These are phyloP conservation scores for Pelargonium exstipulatum DNA, from an alignment of 441 rosid genomes.

Conservation along the genomic window DNA sequence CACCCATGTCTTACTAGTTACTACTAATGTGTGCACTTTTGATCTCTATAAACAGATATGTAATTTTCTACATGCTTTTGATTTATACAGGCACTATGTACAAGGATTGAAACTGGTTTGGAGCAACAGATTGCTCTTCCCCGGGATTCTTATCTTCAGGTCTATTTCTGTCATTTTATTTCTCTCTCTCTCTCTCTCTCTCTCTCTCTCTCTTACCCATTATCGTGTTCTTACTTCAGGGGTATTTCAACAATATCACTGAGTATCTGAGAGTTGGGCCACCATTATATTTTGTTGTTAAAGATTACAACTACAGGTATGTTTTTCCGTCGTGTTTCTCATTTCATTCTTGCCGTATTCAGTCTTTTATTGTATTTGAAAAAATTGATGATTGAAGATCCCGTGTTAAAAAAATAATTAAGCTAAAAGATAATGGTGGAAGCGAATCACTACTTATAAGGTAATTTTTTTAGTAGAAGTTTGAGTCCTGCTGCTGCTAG, in stretches of 20 bases:
- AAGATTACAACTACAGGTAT: conserved; percentile 59
- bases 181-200: neutral
- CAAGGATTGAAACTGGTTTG: conserved; percentile 56
- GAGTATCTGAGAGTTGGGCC: conserved; percentile 61
- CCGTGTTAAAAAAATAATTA: neutral
- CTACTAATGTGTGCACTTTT: neutral
- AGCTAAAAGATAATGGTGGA: too few relatives aligned
- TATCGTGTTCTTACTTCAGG: conserved; percentile 30
- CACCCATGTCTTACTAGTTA: neutral
- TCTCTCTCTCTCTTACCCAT: conserved; percentile 9
- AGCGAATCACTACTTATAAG: too few relatives aligned
- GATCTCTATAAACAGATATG: neutral
- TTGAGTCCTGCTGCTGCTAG: too few relatives aligned
- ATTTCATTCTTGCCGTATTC: neutral
- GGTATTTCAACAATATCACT: conserved; percentile 44
- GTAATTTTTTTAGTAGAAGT: too few relatives aligned
- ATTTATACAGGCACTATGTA: conserved; percentile 40
- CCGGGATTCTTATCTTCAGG: conserved; percentile 67
- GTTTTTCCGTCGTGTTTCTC: neutral
- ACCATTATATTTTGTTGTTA: conserved; percentile 60
- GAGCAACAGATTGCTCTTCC: conserved; percentile 67
- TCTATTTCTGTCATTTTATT: conserved; percentile 17
- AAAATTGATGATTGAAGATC: neutral
- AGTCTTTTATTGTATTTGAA: neutral
- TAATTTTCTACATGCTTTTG: conserved; percentile 9